Percentiles rank a stretch among this genome's conserved stretches.
These are phyloP conservation scores for Clausena lansium DNA, from an alignment of 345 rosid species.

Conservation along the genomic window DNA sequence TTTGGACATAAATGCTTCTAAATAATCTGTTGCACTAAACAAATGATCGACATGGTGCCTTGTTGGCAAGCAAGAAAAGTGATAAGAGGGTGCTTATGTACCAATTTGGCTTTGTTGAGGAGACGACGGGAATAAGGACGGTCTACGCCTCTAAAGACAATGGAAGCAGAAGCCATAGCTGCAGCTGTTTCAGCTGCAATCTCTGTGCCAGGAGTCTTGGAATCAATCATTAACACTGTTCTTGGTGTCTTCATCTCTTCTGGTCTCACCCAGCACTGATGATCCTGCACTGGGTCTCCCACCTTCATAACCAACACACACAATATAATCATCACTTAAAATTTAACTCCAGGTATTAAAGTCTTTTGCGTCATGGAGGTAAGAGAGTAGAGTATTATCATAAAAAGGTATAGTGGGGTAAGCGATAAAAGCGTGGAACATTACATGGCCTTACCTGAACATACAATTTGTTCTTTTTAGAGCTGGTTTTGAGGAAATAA, in stretches of 20 bases:
- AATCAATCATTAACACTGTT: slow-evolving; percentile 56
- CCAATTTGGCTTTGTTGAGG: slow-evolving; percentile 82
- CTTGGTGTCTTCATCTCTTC: slow-evolving; percentile 80
- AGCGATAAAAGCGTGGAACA: too few species aligned
- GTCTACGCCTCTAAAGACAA: slow-evolving; percentile 55
- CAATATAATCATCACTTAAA: neutral
- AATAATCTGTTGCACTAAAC: too few species aligned
- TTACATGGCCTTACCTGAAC: slow-evolving; percentile 52
- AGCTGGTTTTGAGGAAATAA: slow-evolving; percentile 69
- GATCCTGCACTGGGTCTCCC: slow-evolving; percentile 77
- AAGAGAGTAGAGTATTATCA: too few species aligned
- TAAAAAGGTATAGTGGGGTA: too few species aligned
- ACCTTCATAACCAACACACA: slow-evolving; percentile 33
- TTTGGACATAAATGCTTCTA: too few species aligned
- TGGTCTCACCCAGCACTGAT: slow-evolving; percentile 79
- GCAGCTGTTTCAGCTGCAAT: slow-evolving; percentile 86
- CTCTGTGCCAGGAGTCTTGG: slow-evolving; percentile 62
- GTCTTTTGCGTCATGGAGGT: too few species aligned
- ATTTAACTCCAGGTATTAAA: too few species aligned
- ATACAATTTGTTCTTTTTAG: slow-evolving; percentile 42
- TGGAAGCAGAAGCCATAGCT: slow-evolving; percentile 77
- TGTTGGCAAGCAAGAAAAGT: too few species aligned
- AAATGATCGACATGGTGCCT: too few species aligned
- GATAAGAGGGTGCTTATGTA: slow-evolving; percentile 1
- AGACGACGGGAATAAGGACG: slow-evolving; percentile 55